Evolutionary conservation across 352 stramenopile genomes (phyloP).

Genomic region (Pilasporangium apinafurcum): DNA sequence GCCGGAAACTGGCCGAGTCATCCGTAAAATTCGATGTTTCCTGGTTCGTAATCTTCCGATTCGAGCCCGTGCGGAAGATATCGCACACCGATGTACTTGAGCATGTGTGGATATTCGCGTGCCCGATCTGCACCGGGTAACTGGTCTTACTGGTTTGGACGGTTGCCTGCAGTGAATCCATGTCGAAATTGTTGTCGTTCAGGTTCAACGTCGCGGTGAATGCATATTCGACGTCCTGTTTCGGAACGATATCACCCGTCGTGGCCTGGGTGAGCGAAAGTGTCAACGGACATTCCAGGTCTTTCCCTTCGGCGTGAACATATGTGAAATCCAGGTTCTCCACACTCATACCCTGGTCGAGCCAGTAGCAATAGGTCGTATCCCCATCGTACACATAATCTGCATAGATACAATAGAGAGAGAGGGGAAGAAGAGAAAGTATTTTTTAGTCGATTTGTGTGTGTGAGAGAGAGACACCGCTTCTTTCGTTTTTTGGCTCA

Average conservation of each 20-base stretch:
- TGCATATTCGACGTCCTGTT: constrained; percentile 45
- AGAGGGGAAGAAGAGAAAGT: not conserved
- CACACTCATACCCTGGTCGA: constrained; percentile 68
- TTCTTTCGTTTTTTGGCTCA: no score
- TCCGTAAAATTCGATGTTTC: constrained; percentile 77
- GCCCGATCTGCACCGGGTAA: constrained; percentile 55
- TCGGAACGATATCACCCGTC: constrained; percentile 17
- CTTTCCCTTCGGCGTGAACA: constrained; percentile 34
- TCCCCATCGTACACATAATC: constrained; percentile 70
- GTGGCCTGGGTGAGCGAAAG: constrained; percentile 43
- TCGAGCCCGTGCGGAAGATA: constrained; percentile 57
- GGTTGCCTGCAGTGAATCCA: constrained; percentile 48
- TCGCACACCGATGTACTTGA: constrained; percentile 61
- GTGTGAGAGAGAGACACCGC: no score
- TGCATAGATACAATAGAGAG: constrained; percentile 10
- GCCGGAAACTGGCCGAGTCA: constrained; percentile 47
- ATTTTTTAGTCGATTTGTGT: no score
- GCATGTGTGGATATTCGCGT: constrained; percentile 77
- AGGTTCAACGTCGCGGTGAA: constrained; percentile 77
- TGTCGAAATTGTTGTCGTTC: constrained; percentile 53
- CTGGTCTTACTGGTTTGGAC: constrained; percentile 49
- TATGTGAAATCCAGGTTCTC: constrained; percentile 69
- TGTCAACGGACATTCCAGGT: constrained; percentile 48
- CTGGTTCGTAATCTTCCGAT: constrained; percentile 61
- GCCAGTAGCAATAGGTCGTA: constrained; percentile 80